These are phyloP conservation scores for Coffea eugenioides DNA, from an alignment of 257 asterid genomes.

Conservation along the genomic window DNA sequence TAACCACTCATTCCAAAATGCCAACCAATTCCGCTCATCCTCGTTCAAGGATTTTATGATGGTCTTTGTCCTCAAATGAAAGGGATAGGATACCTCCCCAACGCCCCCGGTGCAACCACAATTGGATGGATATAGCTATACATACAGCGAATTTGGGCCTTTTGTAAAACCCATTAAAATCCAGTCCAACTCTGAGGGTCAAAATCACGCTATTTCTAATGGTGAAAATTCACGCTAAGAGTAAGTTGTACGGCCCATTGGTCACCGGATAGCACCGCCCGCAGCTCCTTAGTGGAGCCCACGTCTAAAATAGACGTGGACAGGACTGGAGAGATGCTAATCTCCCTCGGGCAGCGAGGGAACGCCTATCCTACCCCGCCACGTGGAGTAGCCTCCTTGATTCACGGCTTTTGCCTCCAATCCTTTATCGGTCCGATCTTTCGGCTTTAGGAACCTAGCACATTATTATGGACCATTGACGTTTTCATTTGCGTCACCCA, in stretches of 20 bases:
- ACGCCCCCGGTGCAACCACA: not conserved
- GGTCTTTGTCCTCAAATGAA: not conserved
- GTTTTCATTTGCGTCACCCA: slow-evolving; percentile 10
- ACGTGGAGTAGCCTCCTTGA: slow-evolving; percentile 21
- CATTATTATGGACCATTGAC: slow-evolving; percentile 1
- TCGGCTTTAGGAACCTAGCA: not conserved
- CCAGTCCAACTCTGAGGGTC: slow-evolving; percentile 9
- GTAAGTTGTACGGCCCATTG: slow-evolving; percentile 8
- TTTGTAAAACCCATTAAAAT: not conserved
- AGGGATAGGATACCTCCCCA: not conserved
- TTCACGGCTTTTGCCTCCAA: slow-evolving; percentile 7
- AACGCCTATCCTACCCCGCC: slow-evolving; percentile 6
- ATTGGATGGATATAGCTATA: no score
- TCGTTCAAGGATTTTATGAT: slow-evolving; percentile 15
- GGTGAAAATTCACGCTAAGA: slow-evolving; percentile 15
- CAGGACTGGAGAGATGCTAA: not conserved
- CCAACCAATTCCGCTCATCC: not conserved
- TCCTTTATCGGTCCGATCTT: not conserved
- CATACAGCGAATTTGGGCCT: slow-evolving; percentile 7
- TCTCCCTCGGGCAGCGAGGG: not conserved
- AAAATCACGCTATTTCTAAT: slow-evolving; percentile 10
- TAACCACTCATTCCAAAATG: not conserved
- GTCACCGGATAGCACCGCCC: slow-evolving; percentile 12
- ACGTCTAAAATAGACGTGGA: not conserved
- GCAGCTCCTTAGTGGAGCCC: slow-evolving; percentile 11